Evolutionary conservation across 345 rosid species (phyloP), one percentile per base, ranked within the genome.

Genomic region (Capsella bursapastoris): DNA sequence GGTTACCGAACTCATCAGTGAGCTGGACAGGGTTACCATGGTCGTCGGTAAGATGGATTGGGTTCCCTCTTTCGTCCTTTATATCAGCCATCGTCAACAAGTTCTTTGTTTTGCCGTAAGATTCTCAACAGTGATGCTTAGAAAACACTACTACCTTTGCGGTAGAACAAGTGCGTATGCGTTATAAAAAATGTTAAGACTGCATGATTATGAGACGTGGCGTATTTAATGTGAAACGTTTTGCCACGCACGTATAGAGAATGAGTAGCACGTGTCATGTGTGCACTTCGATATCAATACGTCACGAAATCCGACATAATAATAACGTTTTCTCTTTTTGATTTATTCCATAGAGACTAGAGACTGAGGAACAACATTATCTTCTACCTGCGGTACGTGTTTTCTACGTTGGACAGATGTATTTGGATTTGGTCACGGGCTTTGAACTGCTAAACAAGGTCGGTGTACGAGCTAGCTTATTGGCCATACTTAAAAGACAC

Each of bases 1-100:
- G 96, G 57, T 85, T 83, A 5, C 96, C 91, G 8, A 64, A 68
- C 75, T 86, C 91, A 70, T 88, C 96, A 2, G 86, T 86, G 66
- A 88, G 79, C 32, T 75, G 62, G 2, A 87, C 86, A 3, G 90
- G 86, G 78, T 82, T 80, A 5, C 96, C 90, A 0, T 49, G 74
- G 59, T 80, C 76, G 35, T 87, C 94, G 0, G 86, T 87, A 3
- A 87, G 79, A 49, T 69, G 78, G 67, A 89, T 51, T 4, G 83
- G 86, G 57, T 87, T 89, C 3, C 90, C 96, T 10, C 66, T 8
- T 47, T 85, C 86, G 40, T 93, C 97, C 68, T 78, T 73, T 62
- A 93, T 8, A 38, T 84, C 80, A 1, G 95, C 87, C 94, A 88
- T 90, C 34, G 10, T 38, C 5, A n/a, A n/a, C 64, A 53, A 50